Conservation (phyloP, 108 stramenopile species). For the Stephanodiscus triporus region DNA sequence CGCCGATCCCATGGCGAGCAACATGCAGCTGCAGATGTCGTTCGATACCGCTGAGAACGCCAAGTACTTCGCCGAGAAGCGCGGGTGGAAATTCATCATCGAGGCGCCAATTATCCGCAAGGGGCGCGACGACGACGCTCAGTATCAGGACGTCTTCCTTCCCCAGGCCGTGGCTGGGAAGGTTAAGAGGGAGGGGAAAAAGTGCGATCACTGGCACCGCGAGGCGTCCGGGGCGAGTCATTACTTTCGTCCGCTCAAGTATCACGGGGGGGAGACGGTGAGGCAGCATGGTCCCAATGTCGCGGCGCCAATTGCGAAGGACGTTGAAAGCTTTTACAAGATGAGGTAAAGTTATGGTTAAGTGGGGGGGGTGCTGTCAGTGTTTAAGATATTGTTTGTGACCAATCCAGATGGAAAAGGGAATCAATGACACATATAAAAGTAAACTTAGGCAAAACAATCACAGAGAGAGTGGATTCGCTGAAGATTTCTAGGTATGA, state of each 20-base stretch:
- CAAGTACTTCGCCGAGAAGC: slow-evolving; percentile 88
- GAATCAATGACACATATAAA: not conserved
- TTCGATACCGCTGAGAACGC: slow-evolving; percentile 92
- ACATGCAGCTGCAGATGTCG: slow-evolving; percentile 62
- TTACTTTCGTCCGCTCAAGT: slow-evolving; percentile 87
- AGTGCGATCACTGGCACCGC: slow-evolving; percentile 82
- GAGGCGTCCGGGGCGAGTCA: slow-evolving; percentile 69
- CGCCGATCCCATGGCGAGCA: slow-evolving; percentile 90
- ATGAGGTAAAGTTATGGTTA: slow-evolving; percentile 54
- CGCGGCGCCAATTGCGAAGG: slow-evolving; percentile 54
- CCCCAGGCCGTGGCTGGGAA: slow-evolving; percentile 66
- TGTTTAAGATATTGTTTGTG: not conserved
- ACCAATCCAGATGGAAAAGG: not conserved
- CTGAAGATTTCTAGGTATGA: too few species aligned
- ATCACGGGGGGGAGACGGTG: slow-evolving; percentile 84
- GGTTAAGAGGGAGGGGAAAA: slow-evolving; percentile 66
- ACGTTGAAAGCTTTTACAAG: slow-evolving; percentile 76
- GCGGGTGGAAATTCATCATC: slow-evolving; percentile 91
- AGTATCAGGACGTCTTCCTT: slow-evolving; percentile 91
- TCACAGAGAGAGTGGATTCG: too few species aligned
- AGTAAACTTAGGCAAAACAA: not conserved
- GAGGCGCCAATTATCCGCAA: slow-evolving; percentile 73
- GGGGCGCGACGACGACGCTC: slow-evolving; percentile 66
- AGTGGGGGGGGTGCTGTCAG: not conserved
- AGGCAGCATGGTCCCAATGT: slow-evolving; percentile 82